Evolutionary conservation across 2,329 filamentous ascomycete genomes (phyloP).

Genomic region (Sclerotinia trifoliorum): DNA sequence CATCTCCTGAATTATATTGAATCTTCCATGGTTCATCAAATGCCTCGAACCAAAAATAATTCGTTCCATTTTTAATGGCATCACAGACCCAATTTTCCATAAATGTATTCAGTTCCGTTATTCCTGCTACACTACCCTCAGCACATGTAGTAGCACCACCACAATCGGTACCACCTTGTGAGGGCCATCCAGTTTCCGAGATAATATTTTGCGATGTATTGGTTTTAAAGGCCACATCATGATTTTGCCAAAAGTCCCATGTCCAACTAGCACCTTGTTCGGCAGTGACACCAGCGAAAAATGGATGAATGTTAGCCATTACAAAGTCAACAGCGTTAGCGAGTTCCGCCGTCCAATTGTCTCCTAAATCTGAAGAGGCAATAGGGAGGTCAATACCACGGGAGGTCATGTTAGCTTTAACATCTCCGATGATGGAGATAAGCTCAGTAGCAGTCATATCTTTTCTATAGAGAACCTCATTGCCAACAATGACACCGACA

Average conservation of each 20-base stretch:
- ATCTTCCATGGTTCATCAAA: conserved; percentile 98
- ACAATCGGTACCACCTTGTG: conserved; percentile 75
- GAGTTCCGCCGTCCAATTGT: conserved; percentile 75
- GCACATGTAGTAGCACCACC: conserved; percentile 59
- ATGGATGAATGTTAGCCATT: conserved; percentile 97
- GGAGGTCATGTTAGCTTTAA: conserved; percentile 69
- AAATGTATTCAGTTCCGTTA: conserved; percentile 80
- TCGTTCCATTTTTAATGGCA: conserved; percentile 74
- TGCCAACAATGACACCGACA: conserved; percentile 77
- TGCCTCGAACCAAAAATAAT: conserved; percentile 97
- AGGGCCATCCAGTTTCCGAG: conserved; percentile 89
- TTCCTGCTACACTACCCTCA: conserved; percentile 70
- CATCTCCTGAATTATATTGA: conserved; percentile 60
- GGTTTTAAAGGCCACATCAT: conserved; percentile 62
- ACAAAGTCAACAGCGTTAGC: conserved; percentile 75
- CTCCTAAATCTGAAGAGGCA: conserved; percentile 83
- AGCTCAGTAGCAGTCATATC: conserved; percentile 67
- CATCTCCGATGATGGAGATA: conserved; percentile 61
- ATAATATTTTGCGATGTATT: conserved; percentile 72
- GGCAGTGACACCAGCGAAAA: conserved; percentile 78
- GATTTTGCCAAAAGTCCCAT: conserved; percentile 71
- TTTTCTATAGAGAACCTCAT: conserved; percentile 75
- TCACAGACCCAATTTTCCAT: conserved; percentile 83
- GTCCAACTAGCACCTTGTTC: conserved; percentile 76
- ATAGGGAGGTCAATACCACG: conserved; percentile 69